A percentile compares a stretch with the other conserved stretches of the same genome.
These are phyloP conservation scores for Rhodotorula sp. DNA, from an alignment of 1,284 basidiomycete genomes.

Conservation along the genomic window DNA sequence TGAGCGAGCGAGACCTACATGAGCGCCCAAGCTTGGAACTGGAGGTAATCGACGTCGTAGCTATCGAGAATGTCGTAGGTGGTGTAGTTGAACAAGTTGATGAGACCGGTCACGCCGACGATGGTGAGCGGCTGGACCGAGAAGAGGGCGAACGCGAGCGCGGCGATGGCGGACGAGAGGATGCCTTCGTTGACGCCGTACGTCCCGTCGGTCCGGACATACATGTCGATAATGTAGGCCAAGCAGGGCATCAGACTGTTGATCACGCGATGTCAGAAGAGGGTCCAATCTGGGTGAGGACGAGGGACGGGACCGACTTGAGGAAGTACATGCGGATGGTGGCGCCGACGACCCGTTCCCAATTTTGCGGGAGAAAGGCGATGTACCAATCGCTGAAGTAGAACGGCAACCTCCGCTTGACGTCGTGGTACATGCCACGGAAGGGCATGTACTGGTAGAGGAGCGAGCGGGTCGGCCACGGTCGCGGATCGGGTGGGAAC, in stretches of 20 bases:
- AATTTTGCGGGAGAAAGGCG: constrained; percentile 58
- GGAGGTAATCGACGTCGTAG: constrained; percentile 66
- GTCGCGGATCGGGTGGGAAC: constrained; percentile 9
- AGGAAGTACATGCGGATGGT: constrained; percentile 74
- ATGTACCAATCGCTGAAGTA: constrained; percentile 83
- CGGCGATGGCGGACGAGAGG: constrained; percentile 62
- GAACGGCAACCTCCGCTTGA: constrained; percentile 71
- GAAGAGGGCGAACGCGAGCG: constrained; percentile 84
- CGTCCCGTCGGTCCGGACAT: constrained; percentile 76
- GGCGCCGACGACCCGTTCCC: constrained; percentile 62
- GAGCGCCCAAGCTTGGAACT: constrained; percentile 57
- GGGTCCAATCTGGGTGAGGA: background rate
- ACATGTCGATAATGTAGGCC: constrained; percentile 88
- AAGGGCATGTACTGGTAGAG: constrained; percentile 43
- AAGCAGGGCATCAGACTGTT: constrained; percentile 62
- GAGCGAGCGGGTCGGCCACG: constrained; percentile 36
- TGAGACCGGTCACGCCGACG: constrained; percentile 82
- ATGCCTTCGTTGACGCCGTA: constrained; percentile 87
- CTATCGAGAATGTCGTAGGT: constrained; percentile 74
- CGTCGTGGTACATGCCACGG: constrained; percentile 70
- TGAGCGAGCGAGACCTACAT: constrained; percentile 42
- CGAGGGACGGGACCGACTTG: constrained; percentile 55
- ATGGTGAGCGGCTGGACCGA: constrained; percentile 90
- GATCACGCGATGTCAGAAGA: background rate
- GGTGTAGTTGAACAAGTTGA: constrained; percentile 77